A percentile compares a stretch with the other conserved stretches of the same genome.
These are phyloP conservation scores for Diaporthe humulicola DNA, from an alignment of 2,329 filamentous ascomycete genomes.

Conservation along the genomic window DNA sequence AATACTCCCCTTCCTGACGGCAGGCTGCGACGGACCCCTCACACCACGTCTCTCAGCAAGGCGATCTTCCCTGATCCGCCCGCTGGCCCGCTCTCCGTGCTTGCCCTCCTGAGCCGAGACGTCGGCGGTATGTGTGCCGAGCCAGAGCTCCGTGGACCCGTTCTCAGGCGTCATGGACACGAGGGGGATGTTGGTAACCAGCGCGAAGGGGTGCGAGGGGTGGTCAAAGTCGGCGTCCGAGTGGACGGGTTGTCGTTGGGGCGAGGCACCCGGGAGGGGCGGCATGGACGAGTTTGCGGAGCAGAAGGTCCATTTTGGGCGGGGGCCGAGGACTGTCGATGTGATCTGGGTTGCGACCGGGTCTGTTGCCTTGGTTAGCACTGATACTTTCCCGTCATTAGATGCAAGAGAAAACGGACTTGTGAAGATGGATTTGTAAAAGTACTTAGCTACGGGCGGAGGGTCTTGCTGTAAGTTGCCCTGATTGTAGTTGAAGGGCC, in stretches of 20 bases:
- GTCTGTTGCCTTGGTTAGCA: constrained; percentile 51
- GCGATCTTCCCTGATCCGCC: constrained; percentile 58
- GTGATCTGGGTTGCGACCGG: constrained; percentile 69
- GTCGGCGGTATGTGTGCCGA: constrained; percentile 63
- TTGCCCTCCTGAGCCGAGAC: constrained; percentile 59
- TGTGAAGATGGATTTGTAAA: constrained; percentile 64
- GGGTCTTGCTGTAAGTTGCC: constrained; percentile 74
- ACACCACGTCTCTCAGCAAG: constrained; percentile 53
- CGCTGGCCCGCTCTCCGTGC: constrained; percentile 66
- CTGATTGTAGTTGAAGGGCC: constrained; percentile 73
- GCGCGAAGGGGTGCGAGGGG: constrained; percentile 66
- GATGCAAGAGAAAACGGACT: constrained; percentile 54
- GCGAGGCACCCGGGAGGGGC: constrained; percentile 51
- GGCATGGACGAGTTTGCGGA: constrained; percentile 71
- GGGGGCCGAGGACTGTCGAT: constrained; percentile 66
- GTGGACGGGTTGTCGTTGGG: constrained; percentile 68
- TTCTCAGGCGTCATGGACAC: constrained; percentile 64
- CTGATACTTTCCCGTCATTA: neutral
- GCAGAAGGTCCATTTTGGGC: constrained; percentile 68
- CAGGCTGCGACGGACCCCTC: constrained; percentile 62
- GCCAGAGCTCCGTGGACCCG: constrained; percentile 71
- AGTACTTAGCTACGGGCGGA: constrained; percentile 63
- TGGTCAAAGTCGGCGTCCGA: constrained; percentile 71
- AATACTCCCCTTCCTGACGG: constrained; percentile 66
- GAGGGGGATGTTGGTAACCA: constrained; percentile 67